Conservation (phyloP, 2,329 filamentous ascomycete species). For the Sporothrix phasma region DNA sequence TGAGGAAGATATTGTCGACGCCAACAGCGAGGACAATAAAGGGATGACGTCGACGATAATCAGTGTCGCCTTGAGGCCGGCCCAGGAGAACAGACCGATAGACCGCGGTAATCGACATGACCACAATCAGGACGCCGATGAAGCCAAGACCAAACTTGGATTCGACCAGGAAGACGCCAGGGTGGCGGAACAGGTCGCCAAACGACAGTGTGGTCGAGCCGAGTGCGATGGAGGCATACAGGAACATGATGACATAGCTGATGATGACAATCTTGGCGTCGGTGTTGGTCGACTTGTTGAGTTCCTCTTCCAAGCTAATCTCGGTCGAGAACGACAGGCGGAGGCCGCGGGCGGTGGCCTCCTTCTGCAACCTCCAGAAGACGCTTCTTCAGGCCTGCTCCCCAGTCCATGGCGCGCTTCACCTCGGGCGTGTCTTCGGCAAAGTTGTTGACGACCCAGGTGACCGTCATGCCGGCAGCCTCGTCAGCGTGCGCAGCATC, state of each 20-base stretch:
- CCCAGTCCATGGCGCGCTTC: conserved; percentile 77
- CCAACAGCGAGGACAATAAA: conserved; percentile 94
- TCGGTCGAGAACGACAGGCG: conserved; percentile 91
- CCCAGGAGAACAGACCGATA: conserved; percentile 86
- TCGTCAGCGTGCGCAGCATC: conserved; percentile 55
- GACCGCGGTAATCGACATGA: conserved; percentile 97
- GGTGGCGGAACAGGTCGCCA: conserved; percentile 68
- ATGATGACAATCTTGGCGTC: conserved; percentile 94
- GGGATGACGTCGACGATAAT: conserved; percentile 99
- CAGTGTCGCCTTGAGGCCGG: conserved; percentile 84
- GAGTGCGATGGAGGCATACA: conserved; percentile 87
- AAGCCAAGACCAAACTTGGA: conserved; percentile 96
- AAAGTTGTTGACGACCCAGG: conserved; percentile 89
- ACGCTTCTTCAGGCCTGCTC: conserved; percentile 63
- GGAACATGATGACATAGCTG: conserved; percentile 97
- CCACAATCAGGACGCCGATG: conserved; percentile 84
- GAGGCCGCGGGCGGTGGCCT: conserved; percentile 68
- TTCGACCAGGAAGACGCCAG: conserved; percentile 76
- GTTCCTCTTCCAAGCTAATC: conserved; percentile 84
- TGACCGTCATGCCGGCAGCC: conserved; percentile 72
- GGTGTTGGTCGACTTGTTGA: conserved; percentile 97
- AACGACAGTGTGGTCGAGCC: conserved; percentile 78
- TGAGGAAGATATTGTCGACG: conserved; percentile 97
- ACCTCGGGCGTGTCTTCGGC: conserved; percentile 62
- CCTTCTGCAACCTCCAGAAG: conserved; percentile 68